Percentiles rank a stretch among this genome's conserved stretches.
phyloP scores from a whole-genome alignment of 805 yeast genomes.

The Cyberlindnera mississippiensis region DNA sequence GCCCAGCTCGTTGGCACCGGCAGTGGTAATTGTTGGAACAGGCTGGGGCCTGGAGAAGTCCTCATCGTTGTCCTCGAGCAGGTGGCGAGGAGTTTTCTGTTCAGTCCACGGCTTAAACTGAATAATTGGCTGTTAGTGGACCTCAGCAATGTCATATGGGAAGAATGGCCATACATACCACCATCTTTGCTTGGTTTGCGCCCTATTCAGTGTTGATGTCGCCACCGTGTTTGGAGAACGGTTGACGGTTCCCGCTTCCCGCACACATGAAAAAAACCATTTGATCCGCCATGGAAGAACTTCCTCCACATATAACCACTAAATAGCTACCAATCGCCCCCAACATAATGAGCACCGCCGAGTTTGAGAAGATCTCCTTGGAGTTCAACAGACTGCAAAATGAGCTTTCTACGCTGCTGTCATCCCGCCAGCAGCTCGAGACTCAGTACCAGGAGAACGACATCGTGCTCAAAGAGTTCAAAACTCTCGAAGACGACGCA shows the following conservation, averaged over 20 bases:
- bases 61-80: slow-evolving; percentile 40
- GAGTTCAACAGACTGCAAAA: slow-evolving; percentile 44
- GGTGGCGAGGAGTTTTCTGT: slow-evolving; percentile 42
- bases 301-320: no score
- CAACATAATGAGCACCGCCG: slow-evolving; percentile 29
- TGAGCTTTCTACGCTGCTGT: slow-evolving; percentile 48
- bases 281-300: no score
- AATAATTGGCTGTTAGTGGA: slow-evolving; percentile 1
- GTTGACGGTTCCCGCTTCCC: background rate
- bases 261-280: background rate
- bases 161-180: slow-evolving; percentile 17
- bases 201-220: background rate
- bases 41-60: slow-evolving; percentile 21
- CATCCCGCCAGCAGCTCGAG: slow-evolving; percentile 81
- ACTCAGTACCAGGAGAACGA: slow-evolving; percentile 93
- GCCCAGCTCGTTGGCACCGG: background rate
- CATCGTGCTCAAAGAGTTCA: slow-evolving; percentile 82
- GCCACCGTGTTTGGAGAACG: background rate
- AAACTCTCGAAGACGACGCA: slow-evolving; percentile 56
- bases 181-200: slow-evolving; percentile 12
- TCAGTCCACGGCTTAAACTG: slow-evolving; percentile 48
- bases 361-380: slow-evolving; percentile 41
- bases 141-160: background rate
- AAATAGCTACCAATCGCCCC: no score
- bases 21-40: slow-evolving; percentile 12